phyloP scores from a whole-genome alignment of 441 rosid species.

The Corymbia citriodora region DNA sequence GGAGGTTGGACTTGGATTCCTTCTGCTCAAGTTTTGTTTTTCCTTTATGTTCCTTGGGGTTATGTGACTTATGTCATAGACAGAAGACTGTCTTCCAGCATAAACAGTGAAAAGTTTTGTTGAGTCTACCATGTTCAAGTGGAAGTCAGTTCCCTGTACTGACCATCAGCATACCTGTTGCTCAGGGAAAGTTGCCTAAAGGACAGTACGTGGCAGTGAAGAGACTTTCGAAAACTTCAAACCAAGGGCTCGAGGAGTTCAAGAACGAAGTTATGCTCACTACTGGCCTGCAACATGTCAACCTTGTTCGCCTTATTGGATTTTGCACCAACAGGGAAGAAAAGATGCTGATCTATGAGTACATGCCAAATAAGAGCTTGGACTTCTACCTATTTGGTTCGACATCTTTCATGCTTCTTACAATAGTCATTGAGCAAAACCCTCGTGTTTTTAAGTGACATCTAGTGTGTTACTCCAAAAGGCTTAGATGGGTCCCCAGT shows the following conservation, averaged over 20 bases:
- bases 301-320: slow-evolving; percentile 7
- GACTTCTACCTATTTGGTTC: slow-evolving; percentile 5
- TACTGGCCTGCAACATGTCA: slow-evolving; percentile 11
- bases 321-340: slow-evolving; percentile 10
- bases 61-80: not conserved
- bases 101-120: not conserved
- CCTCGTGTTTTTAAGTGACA: not conserved
- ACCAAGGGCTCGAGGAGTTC: slow-evolving; percentile 16
- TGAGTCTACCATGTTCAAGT: not conserved
- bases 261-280: slow-evolving; percentile 8
- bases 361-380: slow-evolving; percentile 10
- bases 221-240: slow-evolving; percentile 10
- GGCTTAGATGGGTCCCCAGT: not conserved
- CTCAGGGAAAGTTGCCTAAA: slow-evolving; percentile 2
- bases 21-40: not conserved
- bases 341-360: slow-evolving; percentile 8
- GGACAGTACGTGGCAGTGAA: slow-evolving; percentile 16
- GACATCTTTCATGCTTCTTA: not conserved
- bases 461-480: not conserved
- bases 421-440: not conserved
- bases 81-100: not conserved
- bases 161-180: not conserved
- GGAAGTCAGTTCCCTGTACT: not conserved
- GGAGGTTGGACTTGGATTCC: not conserved
- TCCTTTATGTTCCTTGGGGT: not conserved